Percentiles rank a stretch among this genome's conserved stretches.
phyloP scores from a whole-genome alignment of 305 asterid genomes.

The Plantago coronopus region DNA sequence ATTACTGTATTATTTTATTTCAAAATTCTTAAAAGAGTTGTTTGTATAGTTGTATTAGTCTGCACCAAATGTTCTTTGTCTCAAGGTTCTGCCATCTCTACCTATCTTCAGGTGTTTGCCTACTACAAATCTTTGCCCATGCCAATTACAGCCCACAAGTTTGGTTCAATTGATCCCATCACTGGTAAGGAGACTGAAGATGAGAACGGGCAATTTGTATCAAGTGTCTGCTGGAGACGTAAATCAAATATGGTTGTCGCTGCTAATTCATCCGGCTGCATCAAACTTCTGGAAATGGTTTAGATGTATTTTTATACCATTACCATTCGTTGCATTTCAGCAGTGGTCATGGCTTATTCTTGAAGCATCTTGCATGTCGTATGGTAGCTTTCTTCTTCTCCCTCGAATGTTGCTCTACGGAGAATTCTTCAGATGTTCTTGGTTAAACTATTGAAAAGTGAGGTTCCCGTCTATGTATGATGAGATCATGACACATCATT shows the following conservation, averaged over 20 bases:
- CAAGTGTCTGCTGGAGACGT: constrained; percentile 64
- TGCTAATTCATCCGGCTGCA: constrained; percentile 54
- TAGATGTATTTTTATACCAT: constrained; percentile 13
- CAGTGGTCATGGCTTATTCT: not conserved
- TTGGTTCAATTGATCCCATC: constrained; percentile 39
- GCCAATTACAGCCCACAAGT: constrained; percentile 47
- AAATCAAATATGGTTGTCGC: constrained; percentile 50
- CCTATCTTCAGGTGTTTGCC: constrained; percentile 47
- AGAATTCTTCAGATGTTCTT: not conserved
- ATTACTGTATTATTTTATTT: too few species aligned
- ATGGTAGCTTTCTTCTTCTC: not conserved
- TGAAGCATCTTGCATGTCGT: not conserved
- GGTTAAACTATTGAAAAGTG: constrained; percentile 16
- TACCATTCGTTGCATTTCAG: not conserved
- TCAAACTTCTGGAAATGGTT: constrained; percentile 41
- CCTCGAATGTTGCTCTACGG: not conserved
- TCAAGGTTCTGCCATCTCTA: not conserved
- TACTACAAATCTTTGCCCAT: constrained; percentile 54
- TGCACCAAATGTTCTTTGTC: not conserved
- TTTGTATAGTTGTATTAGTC: not conserved
- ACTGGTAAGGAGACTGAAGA: constrained; percentile 37
- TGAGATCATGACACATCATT: not conserved
- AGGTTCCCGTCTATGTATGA: constrained; percentile 1
- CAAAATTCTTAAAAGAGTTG: not conserved
- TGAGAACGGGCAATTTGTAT: constrained; percentile 39